Conservation (phyloP, 805 yeast genomes). For the Metschnikowia picachoensis region DNA sequence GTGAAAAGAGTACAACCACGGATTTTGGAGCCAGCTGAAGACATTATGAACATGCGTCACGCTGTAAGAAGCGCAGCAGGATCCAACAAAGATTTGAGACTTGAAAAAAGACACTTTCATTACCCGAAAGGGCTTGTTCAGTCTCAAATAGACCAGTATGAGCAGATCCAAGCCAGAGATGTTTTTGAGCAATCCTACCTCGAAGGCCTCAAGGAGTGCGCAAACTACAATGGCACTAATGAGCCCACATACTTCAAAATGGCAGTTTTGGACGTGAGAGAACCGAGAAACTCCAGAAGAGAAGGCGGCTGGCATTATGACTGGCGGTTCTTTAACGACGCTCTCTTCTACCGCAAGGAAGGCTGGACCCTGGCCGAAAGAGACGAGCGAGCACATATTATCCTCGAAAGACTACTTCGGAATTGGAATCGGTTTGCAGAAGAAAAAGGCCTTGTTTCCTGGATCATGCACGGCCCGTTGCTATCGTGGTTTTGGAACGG, state of each 20-base stretch:
- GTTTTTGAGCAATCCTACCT: constrained; percentile 25
- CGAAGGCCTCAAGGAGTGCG: constrained; percentile 29
- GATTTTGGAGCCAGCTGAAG: constrained; percentile 19
- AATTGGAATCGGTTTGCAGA: constrained; percentile 14
- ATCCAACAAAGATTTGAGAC: constrained; percentile 3
- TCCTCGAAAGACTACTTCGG: constrained; percentile 15
- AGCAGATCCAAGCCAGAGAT: constrained; percentile 16
- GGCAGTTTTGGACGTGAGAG: constrained; percentile 23
- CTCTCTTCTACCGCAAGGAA: constrained; percentile 39
- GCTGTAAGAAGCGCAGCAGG: constrained; percentile 10
- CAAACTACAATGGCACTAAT: not conserved
- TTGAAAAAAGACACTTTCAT: constrained; percentile 22
- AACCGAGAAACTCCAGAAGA: constrained; percentile 25
- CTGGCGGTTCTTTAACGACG: constrained; percentile 58
- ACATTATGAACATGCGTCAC: constrained; percentile 23
- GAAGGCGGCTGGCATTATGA: constrained; percentile 58
- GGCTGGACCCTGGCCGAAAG: constrained; percentile 29
- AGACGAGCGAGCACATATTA: constrained; percentile 15
- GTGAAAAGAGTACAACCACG: constrained; percentile 20
- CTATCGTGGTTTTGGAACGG: constrained; percentile 20
- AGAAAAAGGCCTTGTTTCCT: constrained; percentile 14
- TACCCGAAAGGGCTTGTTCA: constrained; percentile 23
- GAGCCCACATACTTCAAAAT: constrained; percentile 27
- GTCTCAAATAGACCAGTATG: constrained; percentile 24
- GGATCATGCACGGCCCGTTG: constrained; percentile 18